Conservation (phyloP, 495 filamentous ascomycete species). For the Evansstolkia leycettana region DNA sequence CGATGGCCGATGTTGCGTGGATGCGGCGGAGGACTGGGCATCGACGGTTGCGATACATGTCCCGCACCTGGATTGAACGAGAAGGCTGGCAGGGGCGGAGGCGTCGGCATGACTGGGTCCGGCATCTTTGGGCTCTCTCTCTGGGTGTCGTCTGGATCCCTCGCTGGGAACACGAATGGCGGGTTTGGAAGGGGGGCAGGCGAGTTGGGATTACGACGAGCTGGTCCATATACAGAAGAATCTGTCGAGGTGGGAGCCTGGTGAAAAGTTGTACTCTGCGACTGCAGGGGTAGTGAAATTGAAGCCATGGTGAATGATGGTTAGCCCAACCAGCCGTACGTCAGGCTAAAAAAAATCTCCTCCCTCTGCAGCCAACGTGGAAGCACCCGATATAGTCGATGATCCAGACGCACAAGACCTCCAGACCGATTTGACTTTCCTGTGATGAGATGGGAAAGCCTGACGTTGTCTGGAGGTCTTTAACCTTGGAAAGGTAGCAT, state of each 20-base stretch:
- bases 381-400: too few species aligned
- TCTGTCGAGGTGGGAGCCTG: constrained; percentile 12
- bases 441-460: constrained; percentile 18
- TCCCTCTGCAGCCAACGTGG: too few species aligned
- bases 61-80: constrained; percentile 48
- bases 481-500: constrained; percentile 21
- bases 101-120: neutral
- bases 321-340: constrained; percentile 8
- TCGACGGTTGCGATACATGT: constrained; percentile 17
- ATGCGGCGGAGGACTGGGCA: constrained; percentile 16
- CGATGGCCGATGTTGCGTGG: constrained; percentile 46
- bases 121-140: constrained; percentile 1
- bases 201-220: constrained; percentile 20
- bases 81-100: constrained; percentile 47
- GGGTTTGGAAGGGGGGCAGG: constrained; percentile 50
- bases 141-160: constrained; percentile 15
- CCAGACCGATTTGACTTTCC: constrained; percentile 30
- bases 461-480: constrained; percentile 32
- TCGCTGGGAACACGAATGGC: constrained; percentile 57
- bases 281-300: constrained; percentile 27
- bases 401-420: constrained; percentile 28
- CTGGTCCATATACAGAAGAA: constrained; percentile 8
- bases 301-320: constrained; percentile 25
- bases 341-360: too few species aligned
- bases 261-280: constrained; percentile 17